Evolutionary conservation across 805 yeast genomes (phyloP).

Genomic region (Zygosaccharomyces gambellarensis): DNA sequence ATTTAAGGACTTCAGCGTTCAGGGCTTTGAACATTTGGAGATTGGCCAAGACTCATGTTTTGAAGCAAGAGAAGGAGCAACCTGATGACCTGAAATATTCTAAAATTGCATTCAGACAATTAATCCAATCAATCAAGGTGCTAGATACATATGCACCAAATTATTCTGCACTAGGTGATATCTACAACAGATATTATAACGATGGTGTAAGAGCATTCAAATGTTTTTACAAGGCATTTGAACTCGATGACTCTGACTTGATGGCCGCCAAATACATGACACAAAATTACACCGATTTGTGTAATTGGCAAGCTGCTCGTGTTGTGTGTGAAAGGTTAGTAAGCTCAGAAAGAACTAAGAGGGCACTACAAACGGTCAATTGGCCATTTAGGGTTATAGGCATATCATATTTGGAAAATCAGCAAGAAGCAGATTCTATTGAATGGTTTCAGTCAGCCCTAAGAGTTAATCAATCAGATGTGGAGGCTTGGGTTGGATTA

Average conservation of each 20-base stretch:
- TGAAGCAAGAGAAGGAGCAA: slow-evolving; percentile 24
- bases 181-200: slow-evolving; percentile 54
- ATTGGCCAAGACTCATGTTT: slow-evolving; percentile 59
- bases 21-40: slow-evolving; percentile 68
- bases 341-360: slow-evolving; percentile 55
- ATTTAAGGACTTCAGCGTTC: slow-evolving; percentile 47
- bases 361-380: slow-evolving; percentile 42
- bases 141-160: slow-evolving; percentile 69
- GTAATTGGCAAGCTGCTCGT: slow-evolving; percentile 85
- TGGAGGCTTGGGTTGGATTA: slow-evolving; percentile 87
- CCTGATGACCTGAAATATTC: slow-evolving; percentile 27
- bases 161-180: slow-evolving; percentile 71
- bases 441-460: slow-evolving; percentile 86
- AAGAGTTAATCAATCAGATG: slow-evolving; percentile 59
- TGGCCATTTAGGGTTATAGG: slow-evolving; percentile 95
- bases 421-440: slow-evolving; percentile 72
- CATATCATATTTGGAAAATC: slow-evolving; percentile 63
- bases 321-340: slow-evolving; percentile 63
- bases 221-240: slow-evolving; percentile 87
- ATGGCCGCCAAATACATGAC: slow-evolving; percentile 71
- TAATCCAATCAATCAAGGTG: slow-evolving; percentile 59
- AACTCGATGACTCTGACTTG: slow-evolving; percentile 71
- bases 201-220: slow-evolving; percentile 71
- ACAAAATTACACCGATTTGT: slow-evolving; percentile 55
- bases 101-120: slow-evolving; percentile 50